Evolutionary conservation across 768 basidiomycete species (phyloP), one percentile per base, ranked within the genome.

Genomic region (Termitomyces bulborhizus): DNA sequence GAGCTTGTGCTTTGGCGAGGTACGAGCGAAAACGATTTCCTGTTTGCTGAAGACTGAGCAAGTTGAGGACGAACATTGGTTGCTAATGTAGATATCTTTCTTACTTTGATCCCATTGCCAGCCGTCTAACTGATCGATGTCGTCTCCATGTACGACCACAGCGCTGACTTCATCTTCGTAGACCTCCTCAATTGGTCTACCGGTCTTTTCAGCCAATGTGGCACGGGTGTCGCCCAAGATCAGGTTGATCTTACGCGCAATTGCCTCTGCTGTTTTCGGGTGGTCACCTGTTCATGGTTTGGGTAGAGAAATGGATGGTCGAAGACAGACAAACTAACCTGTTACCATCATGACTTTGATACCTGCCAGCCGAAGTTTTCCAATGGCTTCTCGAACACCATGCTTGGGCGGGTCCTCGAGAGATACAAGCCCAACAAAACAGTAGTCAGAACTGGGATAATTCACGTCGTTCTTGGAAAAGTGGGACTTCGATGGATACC

Each of bases 261-360:
- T 86, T 15, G 85, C 85, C 64, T 87, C 84, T 1, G 85, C 85
- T 0, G 85, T 87, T 68, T 86, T 85, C 1, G 84, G 84, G 66
- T 87, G 85, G 62, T 86, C 84, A 55, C 83, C 82, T 80, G 41
- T 3, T 55, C 34, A 42, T 26, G 11, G 39, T 51, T 26, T 50
- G 39, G 45, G 8, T 11, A 27, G 8, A 26, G 7, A 12, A 51
- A 5, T 16, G 15, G 36, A 40, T 21, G 12, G 45, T 18, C 26
- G 36, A 48, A 29, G 57, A 21, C 5, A 15, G 37, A 8, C 9
- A 40, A 18, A 62, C 72, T 50, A 29, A 80, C 83, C 84, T 24
- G 84, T 87, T 5, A 87, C 82, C 85, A 87, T 87, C 81, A 86
- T 86, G 34, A 87, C 84, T 66, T 85, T 86, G 65, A 86, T 87